phyloP scores from a whole-genome alignment of 2,329 filamentous ascomycete genomes.

The Phoma sp. region DNA sequence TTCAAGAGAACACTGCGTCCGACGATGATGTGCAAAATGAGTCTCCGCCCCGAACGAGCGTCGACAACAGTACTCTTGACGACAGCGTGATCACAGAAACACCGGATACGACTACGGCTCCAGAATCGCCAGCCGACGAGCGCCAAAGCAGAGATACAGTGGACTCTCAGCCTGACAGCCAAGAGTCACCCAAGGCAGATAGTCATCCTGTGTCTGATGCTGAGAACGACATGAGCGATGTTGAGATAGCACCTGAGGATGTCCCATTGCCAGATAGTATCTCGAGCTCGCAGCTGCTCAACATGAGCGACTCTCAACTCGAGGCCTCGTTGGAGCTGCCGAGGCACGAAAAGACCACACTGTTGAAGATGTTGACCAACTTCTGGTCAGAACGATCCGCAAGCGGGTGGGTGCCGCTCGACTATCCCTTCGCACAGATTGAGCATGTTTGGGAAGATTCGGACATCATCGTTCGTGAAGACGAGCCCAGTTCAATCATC shows the following conservation, averaged over 20 bases:
- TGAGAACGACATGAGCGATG: slow-evolving; percentile 66
- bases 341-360: slow-evolving; percentile 88
- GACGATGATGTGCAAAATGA: slow-evolving; percentile 63
- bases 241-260: slow-evolving; percentile 74
- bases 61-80: slow-evolving; percentile 46
- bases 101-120: slow-evolving; percentile 39
- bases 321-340: slow-evolving; percentile 76
- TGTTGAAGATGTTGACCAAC: slow-evolving; percentile 94
- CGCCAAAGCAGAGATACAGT: slow-evolving; percentile 25
- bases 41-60: slow-evolving; percentile 41
- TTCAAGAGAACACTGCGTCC: slow-evolving; percentile 74
- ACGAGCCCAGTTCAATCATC: slow-evolving; percentile 95
- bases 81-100: slow-evolving; percentile 44
- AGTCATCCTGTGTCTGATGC: slow-evolving; percentile 58
- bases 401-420: slow-evolving; percentile 88
- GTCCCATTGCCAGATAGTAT: slow-evolving; percentile 67
- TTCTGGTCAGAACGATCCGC: slow-evolving; percentile 99
- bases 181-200: slow-evolving; percentile 33
- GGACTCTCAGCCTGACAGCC: slow-evolving; percentile 28
- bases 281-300: slow-evolving; percentile 59
- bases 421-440: slow-evolving; percentile 81
- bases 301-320: slow-evolving; percentile 60
- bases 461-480: slow-evolving; percentile 94
- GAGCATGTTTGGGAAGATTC: slow-evolving; percentile 98
- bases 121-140: slow-evolving; percentile 45